phyloP scores from a whole-genome alignment of 2,329 filamentous ascomycete genomes.

The Endoconidiophora laricicola region DNA sequence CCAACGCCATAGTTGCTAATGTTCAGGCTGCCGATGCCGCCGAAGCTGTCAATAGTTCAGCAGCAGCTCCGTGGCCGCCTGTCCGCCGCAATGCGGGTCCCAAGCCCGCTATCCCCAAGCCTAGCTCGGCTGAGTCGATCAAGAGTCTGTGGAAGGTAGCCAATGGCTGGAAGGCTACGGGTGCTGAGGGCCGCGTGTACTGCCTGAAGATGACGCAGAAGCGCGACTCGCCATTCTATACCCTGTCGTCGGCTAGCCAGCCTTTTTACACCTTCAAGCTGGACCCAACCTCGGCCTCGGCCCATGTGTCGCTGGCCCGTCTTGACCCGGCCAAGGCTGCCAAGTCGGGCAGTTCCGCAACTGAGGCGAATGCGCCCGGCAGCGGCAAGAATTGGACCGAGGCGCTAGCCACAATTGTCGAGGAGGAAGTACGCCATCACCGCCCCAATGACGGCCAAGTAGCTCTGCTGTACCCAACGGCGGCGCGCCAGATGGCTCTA shows the following conservation, averaged over 20 bases:
- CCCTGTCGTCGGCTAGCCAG: conserved; percentile 41
- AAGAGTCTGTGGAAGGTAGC: conserved; percentile 50
- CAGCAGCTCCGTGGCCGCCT: conserved; percentile 14
- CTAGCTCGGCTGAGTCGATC: conserved; percentile 43
- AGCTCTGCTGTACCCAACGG: conserved; percentile 50
- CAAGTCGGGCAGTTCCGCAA: conserved; percentile 26
- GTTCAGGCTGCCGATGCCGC: background rate
- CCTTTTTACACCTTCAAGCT: conserved; percentile 52
- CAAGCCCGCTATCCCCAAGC: conserved; percentile 29
- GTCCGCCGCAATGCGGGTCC: conserved; percentile 21
- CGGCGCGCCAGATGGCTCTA: conserved; percentile 45
- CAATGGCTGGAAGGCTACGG: conserved; percentile 51
- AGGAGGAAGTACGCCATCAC: conserved; percentile 35
- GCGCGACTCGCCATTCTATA: conserved; percentile 47
- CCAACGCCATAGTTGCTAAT: background rate
- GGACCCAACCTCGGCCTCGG: conserved; percentile 46
- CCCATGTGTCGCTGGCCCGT: conserved; percentile 40
- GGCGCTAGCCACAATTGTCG: conserved; percentile 40
- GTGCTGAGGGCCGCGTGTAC: conserved; percentile 40
- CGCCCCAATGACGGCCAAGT: conserved; percentile 46
- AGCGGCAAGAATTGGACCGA: conserved; percentile 37
- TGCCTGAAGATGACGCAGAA: conserved; percentile 40
- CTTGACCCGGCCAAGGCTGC: conserved; percentile 43
- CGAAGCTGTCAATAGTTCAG: conserved; percentile 1
- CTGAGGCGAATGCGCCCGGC: conserved; percentile 16